Evolutionary conservation across 2,329 filamentous ascomycete species (phyloP), one percentile per base, ranked within the genome.

Genomic region (Trichoderma guizhouense): DNA sequence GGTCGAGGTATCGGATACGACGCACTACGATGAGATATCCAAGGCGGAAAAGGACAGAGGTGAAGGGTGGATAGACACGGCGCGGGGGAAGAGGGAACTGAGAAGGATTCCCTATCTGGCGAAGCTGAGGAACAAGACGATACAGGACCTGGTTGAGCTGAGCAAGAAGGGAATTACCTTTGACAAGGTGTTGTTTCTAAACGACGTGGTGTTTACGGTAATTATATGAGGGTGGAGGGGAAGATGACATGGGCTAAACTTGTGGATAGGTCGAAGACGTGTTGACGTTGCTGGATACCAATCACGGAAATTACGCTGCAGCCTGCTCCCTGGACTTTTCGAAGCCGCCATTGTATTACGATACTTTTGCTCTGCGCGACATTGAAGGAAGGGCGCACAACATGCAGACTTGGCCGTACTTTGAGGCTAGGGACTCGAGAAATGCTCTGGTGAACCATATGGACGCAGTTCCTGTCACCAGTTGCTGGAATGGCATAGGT

Each of bases 101-200:
- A 83, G 92, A 63, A 84, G 92, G 24, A 93, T 94, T 73, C 91
- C 91, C 1, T 93, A 91, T 77, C 82, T 94, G 24, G 86, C 92
- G 1, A 84, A 82, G 30, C 76, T 92, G 71, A 85, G 92, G 53
- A 94, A 94, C 78, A 79, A 82, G 74, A 88, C 87, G n/a, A 80
- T 94, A 74, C 79, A 86, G 72, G 89, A 90, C 9, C 77, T 93
- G 73, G 77, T 85, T 32, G 83, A 86, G 21, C 77, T 91, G 58
- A 78, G 82, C 11, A 79, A 81, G 24, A 79, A 85, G 67, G 89
- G 88, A 5, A 79, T 83, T n/a, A 81, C 74, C 11, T 85, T 90
- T 76, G 88, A 90, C 74, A 87, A 84, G 75, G 82, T 91, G 21
- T 78, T 91, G 26, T 91, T 90, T 76, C 78, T 91, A 51, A 91